phyloP scores from a whole-genome alignment of 2,329 filamentous ascomycete species.

The Colletotrichum tropicicola region DNA sequence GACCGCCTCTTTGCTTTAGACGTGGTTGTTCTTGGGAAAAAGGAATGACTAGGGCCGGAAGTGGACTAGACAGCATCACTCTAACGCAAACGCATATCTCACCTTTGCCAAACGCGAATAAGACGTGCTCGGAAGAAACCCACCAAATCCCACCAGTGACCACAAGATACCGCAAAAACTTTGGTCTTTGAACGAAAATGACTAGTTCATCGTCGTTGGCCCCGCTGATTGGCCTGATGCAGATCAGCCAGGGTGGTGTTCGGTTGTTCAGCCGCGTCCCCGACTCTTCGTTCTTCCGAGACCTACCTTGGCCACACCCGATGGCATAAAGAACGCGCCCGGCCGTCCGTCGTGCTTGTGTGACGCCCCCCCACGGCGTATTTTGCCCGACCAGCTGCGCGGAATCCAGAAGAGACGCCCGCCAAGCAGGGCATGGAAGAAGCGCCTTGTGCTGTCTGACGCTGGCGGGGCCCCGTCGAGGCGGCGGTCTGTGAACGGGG shows the following conservation, averaged over 20 bases:
- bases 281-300: not conserved
- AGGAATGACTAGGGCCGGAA: not conserved
- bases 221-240: not conserved
- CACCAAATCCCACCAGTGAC: not conserved
- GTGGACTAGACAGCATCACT: not conserved
- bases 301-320: not conserved
- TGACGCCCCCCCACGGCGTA: too few relatives aligned
- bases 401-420: not conserved
- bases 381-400: too few relatives aligned
- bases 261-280: not conserved
- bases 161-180: not conserved
- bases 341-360: too few relatives aligned
- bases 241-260: not conserved
- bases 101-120: not conserved
- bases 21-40: not conserved
- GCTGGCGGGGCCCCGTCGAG: not conserved
- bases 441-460: not conserved
- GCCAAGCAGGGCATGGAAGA: not conserved
- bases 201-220: not conserved
- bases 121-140: not conserved
- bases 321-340: not conserved
- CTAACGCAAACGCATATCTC: not conserved
- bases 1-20: conserved; percentile 1
- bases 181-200: not conserved
- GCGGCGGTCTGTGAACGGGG: not conserved